Percentiles rank a stretch among this genome's conserved stretches.
Conservation (phyloP, 805 yeast genomes). For the Wilhelminamyces savonicus region DNA sequence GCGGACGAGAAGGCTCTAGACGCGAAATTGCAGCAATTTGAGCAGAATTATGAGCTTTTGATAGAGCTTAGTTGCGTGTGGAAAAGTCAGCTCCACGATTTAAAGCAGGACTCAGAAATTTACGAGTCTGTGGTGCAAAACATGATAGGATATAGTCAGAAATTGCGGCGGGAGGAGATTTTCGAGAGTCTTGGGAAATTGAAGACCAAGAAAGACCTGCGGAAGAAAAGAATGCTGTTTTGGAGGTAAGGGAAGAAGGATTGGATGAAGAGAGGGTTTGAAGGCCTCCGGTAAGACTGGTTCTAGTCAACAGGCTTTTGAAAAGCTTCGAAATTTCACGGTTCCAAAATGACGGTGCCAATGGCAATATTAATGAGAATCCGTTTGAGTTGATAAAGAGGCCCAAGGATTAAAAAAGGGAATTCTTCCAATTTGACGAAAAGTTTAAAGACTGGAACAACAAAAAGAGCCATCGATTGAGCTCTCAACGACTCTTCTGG, state of each 20-base stretch:
- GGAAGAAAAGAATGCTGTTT: too few species aligned
- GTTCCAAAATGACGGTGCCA: too few species aligned
- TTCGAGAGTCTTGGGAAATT: conserved; percentile 25
- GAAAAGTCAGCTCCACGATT: conserved; percentile 42
- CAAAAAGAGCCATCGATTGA: too few species aligned
- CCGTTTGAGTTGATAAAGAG: too few species aligned
- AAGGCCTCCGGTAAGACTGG: too few species aligned
- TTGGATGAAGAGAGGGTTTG: background rate
- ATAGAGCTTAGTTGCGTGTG: conserved; percentile 37
- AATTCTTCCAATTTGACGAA: too few species aligned
- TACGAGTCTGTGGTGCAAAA: conserved; percentile 87
- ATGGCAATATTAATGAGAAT: too few species aligned
- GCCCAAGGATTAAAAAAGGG: too few species aligned
- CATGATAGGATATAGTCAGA: conserved; percentile 84
- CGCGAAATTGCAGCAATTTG: conserved; percentile 29
- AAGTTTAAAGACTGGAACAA: too few species aligned
- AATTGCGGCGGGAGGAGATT: conserved; percentile 50
- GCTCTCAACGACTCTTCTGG: too few species aligned
- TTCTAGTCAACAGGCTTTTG: too few species aligned
- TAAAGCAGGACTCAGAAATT: conserved; percentile 61
- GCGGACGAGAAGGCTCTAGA: conserved; percentile 17
- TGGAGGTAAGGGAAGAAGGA: background rate
- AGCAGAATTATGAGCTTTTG: conserved; percentile 19
- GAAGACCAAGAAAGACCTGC: conserved; percentile 17
- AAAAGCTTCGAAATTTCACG: too few species aligned